Base-by-base conservation (phyloP, 2,329 filamentous ascomycete genomes). In the Xylaria sp. region DNA sequence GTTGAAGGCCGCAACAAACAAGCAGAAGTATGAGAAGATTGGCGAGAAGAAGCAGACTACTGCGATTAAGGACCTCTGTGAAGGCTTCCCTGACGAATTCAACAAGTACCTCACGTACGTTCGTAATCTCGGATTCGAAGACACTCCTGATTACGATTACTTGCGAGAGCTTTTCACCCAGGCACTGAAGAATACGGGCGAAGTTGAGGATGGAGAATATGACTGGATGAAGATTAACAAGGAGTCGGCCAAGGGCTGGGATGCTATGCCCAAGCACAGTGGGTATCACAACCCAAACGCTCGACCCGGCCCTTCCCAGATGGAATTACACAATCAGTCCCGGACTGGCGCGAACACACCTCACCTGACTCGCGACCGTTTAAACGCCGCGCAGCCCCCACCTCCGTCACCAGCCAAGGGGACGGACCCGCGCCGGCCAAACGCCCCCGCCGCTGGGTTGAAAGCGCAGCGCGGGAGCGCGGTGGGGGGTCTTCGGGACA, bases 11-110 rank as follows among this genome's bases (percentile, higher is more conserved):
- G 90, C 89, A 35, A 92, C 90, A 55, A 92, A 92, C 81, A 91
- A 99, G 89, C 96, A 99, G 81, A 99, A 99, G 84, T 99, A 99
- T 80, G 96, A 99, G 84, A 98, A 98, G 88, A 99, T 99, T 82
- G 96, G 96, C 54, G 95, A 99, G 86, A 98, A 99, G 91, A 99
- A 99, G 86, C 96, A 98, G 84, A 98, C 95, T 0, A 98, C 96
- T 25, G 89, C 90, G 5, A 97, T 99, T 84, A 97, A 98, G 84
- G 96, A 99, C 77, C 89, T 99, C 18, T 98, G 95, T 80, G 94
- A 98, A 75, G 92, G 93, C 60, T 98, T 97, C 83, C 95, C 96
- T 73, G 93, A 97, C 80, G 94, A 99, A 83, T 97, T 99, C 82
- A 97, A 92, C 85, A 97, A 98, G 82, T 99, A 99, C 82, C 86